Conservation (phyloP, 805 yeast species). For the Danielia reshetovae region DNA sequence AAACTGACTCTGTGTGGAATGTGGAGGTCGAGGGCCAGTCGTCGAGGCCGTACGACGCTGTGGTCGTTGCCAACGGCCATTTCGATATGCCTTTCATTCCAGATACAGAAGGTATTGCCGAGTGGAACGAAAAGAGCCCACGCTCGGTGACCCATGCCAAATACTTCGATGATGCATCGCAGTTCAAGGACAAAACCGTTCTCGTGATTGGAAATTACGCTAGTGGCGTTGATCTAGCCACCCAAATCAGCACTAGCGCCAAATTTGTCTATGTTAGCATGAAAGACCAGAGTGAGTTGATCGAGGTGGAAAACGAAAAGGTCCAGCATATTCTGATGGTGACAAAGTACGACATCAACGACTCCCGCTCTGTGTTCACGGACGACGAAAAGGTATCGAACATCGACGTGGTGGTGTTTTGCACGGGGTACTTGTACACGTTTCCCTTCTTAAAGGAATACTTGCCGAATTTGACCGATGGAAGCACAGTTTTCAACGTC, state of each 20-base stretch:
- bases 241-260: constrained; percentile 46
- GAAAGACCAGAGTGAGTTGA: constrained; percentile 1
- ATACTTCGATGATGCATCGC: constrained; percentile 24
- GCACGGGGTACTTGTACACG: constrained; percentile 18
- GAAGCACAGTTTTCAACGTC: constrained; percentile 8
- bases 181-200: constrained; percentile 39
- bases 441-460: constrained; percentile 13
- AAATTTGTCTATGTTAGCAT: constrained; percentile 14
- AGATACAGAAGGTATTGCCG: constrained; percentile 25
- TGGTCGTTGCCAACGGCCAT: constrained; percentile 39
- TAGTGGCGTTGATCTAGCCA: constrained; percentile 70
- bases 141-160: constrained; percentile 30
- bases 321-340: constrained; percentile 8
- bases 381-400: constrained; percentile 8
- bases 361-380: constrained; percentile 6
- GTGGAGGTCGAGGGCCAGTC: constrained; percentile 5
- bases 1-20: constrained; percentile 7
- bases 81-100: constrained; percentile 35
- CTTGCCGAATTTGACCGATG: constrained; percentile 12
- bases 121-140: constrained; percentile 26
- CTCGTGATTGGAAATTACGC: constrained; percentile 71
- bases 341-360: constrained; percentile 7
- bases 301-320: constrained; percentile 7
- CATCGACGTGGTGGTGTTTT: constrained; percentile 14
- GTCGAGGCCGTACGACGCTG: constrained; percentile 31